Percentiles rank a stretch among this genome's conserved stretches.
phyloP scores from a whole-genome alignment of 371 early-diverging fungal species.

The Zychaea mexicana region DNA sequence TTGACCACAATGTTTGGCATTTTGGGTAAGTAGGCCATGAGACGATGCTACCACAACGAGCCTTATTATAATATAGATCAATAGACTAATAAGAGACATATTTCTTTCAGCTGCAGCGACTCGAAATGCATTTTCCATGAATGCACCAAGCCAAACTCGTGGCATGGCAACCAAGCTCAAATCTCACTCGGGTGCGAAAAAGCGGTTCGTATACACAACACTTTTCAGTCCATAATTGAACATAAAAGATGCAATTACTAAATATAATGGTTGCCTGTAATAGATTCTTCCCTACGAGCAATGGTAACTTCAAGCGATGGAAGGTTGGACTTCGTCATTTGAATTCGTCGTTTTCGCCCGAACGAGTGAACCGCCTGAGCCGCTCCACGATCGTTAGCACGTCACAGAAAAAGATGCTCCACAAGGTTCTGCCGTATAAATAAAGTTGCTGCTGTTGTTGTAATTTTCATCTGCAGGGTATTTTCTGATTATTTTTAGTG shows the following conservation, averaged over 20 bases:
- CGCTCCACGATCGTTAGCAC: conserved; percentile 33
- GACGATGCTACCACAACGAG: too few species aligned
- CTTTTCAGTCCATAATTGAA: not conserved
- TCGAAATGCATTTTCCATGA: conserved; percentile 18
- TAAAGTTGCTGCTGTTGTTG: too few species aligned
- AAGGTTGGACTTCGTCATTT: conserved; percentile 53
- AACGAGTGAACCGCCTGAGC: conserved; percentile 48
- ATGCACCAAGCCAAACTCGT: conserved; percentile 28
- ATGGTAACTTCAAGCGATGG: conserved; percentile 54
- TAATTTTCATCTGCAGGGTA: too few species aligned
- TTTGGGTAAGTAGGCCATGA: conserved; percentile 15
- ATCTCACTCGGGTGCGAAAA: conserved; percentile 54
- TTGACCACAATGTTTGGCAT: conserved; percentile 10
- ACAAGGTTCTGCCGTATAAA: conserved; percentile 49
- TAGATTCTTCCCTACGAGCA: conserved; percentile 49
- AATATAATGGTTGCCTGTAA: too few species aligned
- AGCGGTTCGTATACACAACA: conserved; percentile 26
- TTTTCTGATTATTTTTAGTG: not conserved
- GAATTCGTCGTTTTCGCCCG: conserved; percentile 44
- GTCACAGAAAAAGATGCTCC: conserved; percentile 50
- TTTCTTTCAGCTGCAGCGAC: conserved; percentile 12
- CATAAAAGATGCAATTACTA: not conserved
- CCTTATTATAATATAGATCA: too few species aligned
- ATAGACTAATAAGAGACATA: not conserved
- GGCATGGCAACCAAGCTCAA: conserved; percentile 52